Conservation (phyloP, 805 yeast species). For the Metschnikowia proteae region DNA sequence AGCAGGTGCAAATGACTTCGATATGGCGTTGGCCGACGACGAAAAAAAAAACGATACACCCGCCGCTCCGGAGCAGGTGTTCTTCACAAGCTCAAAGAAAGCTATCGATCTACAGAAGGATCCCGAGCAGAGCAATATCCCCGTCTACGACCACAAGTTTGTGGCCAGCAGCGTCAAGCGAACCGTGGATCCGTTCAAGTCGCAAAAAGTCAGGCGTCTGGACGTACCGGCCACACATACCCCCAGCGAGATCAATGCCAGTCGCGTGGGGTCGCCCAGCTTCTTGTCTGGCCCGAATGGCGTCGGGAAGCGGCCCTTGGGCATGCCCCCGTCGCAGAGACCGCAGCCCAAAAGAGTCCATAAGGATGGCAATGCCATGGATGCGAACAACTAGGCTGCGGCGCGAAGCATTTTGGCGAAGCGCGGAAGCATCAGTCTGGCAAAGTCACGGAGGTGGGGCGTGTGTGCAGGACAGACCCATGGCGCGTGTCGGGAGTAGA, state of each 20-base stretch:
- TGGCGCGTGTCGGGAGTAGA: too few species aligned
- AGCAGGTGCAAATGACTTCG: constrained; percentile 8
- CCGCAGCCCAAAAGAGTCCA: constrained; percentile 25
- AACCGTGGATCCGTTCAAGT: constrained; percentile 64
- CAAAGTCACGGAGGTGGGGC: too few species aligned
- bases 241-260: constrained; percentile 12
- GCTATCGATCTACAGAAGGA: constrained; percentile 18
- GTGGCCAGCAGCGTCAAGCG: constrained; percentile 45
- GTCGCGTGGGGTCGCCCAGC: constrained; percentile 5
- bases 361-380: constrained; percentile 12
- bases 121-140: constrained; percentile 40
- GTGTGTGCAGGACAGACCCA: too few species aligned
- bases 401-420: not conserved
- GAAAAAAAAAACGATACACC: not conserved
- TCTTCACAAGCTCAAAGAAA: constrained; percentile 19
- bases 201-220: constrained; percentile 55
- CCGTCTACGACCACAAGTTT: constrained; percentile 50
- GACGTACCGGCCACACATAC: constrained; percentile 21
- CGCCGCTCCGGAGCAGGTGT: constrained; percentile 15
- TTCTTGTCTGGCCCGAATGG: not conserved
- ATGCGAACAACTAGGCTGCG: not conserved
- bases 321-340: constrained; percentile 33
- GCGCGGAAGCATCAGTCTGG: too few species aligned
- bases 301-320: constrained; percentile 27
- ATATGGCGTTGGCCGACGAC: constrained; percentile 2